Percentiles rank a stretch among this genome's conserved stretches.
phyloP scores from a whole-genome alignment of 106 monocot genomes.

The Dioscorea alata region DNA sequence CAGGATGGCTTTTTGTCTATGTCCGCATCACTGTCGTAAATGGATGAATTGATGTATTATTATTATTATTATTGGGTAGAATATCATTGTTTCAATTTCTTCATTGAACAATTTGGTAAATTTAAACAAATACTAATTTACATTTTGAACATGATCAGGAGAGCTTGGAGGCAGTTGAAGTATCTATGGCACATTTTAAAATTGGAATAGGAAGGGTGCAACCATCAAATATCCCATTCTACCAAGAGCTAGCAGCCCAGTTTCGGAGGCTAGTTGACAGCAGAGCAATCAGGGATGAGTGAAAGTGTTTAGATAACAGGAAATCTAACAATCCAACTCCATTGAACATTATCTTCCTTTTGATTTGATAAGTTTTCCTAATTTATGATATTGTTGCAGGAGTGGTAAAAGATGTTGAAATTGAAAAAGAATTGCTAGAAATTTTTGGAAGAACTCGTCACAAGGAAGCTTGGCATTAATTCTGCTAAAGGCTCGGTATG shows the following conservation, averaged over 20 bases:
- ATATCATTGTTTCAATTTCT: background rate
- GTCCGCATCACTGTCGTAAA: no score
- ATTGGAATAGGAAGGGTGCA: constrained; percentile 44
- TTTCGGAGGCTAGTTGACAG: constrained; percentile 45
- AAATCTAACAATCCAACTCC: no score
- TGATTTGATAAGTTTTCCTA: no score
- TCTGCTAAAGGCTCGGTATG: no score
- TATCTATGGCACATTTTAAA: constrained; percentile 65
- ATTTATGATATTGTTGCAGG: no score
- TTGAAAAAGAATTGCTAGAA: no score
- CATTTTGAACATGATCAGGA: constrained; percentile 33
- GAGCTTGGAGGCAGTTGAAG: constrained; percentile 48
- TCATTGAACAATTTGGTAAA: background rate
- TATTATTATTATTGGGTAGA: background rate
- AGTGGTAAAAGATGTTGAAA: no score
- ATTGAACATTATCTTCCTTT: no score
- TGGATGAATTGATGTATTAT: background rate
- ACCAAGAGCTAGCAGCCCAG: constrained; percentile 42
- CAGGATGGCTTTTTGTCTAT: no score
- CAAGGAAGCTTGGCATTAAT: no score
- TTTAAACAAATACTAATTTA: no score
- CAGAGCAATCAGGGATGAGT: constrained; percentile 5
- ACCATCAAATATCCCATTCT: constrained; percentile 64
- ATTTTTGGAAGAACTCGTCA: no score
- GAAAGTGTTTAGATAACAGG: background rate